phyloP scores from a whole-genome alignment of 1,139 yeast genomes.

The Geotrichum cucujoidarum region DNA sequence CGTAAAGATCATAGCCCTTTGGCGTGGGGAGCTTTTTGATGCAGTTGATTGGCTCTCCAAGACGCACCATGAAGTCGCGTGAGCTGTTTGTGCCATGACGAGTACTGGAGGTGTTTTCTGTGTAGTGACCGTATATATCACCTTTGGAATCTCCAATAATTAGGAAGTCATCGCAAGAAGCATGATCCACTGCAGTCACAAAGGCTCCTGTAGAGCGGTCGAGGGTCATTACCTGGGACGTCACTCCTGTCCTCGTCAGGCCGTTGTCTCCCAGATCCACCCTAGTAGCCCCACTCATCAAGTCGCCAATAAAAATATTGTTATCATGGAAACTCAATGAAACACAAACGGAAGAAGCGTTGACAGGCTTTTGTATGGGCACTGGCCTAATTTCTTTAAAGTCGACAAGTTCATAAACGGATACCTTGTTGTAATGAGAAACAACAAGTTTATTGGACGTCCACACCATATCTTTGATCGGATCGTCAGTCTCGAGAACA shows the following conservation, averaged over 20 bases:
- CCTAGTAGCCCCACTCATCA: background rate
- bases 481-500: background rate
- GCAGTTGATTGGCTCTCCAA: slow-evolving; percentile 4
- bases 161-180: background rate
- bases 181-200: background rate
- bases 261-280: background rate
- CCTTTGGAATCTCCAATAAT: background rate
- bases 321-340: background rate
- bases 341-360: background rate
- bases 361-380: no score
- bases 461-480: background rate
- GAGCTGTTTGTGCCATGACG: no score
- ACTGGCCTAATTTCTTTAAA: background rate
- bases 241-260: background rate
- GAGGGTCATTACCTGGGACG: background rate
- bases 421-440: background rate
- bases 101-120: background rate
- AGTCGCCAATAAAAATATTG: background rate
- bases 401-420: background rate
- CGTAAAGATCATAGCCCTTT: background rate
- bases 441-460: background rate
- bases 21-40: background rate
- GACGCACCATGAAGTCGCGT: background rate
- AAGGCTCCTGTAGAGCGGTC: background rate
- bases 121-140: background rate